Evolutionary conservation across 768 basidiomycete species (phyloP).

Genomic region (Agrocybe chaxingu): DNA sequence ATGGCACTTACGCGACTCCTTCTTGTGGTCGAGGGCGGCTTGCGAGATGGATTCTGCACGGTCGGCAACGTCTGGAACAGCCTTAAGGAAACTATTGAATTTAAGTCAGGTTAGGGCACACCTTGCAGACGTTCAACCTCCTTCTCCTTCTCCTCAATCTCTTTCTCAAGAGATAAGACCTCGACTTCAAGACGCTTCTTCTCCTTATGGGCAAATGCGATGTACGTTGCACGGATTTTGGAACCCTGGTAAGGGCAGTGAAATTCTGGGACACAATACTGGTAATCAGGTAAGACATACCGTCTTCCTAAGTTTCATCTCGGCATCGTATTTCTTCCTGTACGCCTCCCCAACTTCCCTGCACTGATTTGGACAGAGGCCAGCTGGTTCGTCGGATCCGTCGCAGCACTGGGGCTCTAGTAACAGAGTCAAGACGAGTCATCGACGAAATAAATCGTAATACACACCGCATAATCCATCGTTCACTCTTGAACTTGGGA

Average conservation of each 20-base stretch:
- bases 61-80: constrained; percentile 65
- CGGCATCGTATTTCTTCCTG: constrained; percentile 66
- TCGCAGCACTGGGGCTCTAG: constrained; percentile 92
- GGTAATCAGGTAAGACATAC: constrained; percentile 36
- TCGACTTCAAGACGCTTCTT: constrained; percentile 75
- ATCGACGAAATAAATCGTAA: not conserved
- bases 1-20: constrained; percentile 69
- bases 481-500: constrained; percentile 79
- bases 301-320: constrained; percentile 75
- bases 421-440: constrained; percentile 10
- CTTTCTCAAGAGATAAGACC: constrained; percentile 46
- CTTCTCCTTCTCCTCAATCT: constrained; percentile 61
- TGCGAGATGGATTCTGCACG: constrained; percentile 75
- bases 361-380: constrained; percentile 79
- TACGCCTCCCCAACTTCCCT: constrained; percentile 69
- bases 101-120: constrained; percentile 21
- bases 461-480: constrained; percentile 90
- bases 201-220: constrained; percentile 86
- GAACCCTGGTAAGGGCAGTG: constrained; percentile 55
- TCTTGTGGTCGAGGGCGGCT: constrained; percentile 79
- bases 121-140: constrained; percentile 76
- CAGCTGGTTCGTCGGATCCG: constrained; percentile 86
- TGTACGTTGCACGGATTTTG: constrained; percentile 88
- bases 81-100: not conserved
- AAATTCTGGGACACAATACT: not conserved